These are phyloP conservation scores for Metarhizium guizhouense DNA, from an alignment of 2,329 filamentous ascomycete genomes.

Conservation along the genomic window DNA sequence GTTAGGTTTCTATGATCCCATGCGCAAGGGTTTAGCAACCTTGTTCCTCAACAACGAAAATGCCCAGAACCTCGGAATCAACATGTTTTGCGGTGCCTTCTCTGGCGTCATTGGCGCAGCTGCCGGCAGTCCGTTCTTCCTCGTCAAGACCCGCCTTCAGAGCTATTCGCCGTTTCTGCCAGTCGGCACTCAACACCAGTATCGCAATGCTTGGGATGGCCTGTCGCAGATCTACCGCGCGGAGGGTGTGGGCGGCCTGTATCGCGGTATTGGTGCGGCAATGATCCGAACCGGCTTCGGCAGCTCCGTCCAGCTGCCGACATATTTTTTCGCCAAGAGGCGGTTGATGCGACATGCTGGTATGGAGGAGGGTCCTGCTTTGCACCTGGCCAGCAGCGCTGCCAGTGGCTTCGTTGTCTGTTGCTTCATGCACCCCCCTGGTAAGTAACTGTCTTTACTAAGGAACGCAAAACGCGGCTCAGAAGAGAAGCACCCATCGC, in stretches of 20 bases:
- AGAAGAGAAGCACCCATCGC: not conserved
- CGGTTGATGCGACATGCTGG: conserved; percentile 71
- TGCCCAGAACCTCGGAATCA: conserved; percentile 80
- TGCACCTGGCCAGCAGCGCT: conserved; percentile 84
- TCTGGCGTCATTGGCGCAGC: conserved; percentile 88
- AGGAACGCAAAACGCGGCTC: not conserved
- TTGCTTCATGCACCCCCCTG: conserved; percentile 94
- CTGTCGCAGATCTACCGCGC: conserved; percentile 65
- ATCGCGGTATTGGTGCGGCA: conserved; percentile 82
- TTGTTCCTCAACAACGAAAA: conserved; percentile 62
- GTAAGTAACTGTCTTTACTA: conserved; percentile 34
- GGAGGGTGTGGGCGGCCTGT: conserved; percentile 76
- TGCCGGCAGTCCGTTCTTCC: conserved; percentile 93
- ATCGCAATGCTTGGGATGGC: conserved; percentile 78
- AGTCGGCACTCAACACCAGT: conserved; percentile 93
- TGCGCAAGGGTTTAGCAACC: conserved; percentile 63
- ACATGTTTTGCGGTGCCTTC: conserved; percentile 84
- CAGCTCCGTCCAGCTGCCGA: conserved; percentile 90
- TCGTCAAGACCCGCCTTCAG: conserved; percentile 93
- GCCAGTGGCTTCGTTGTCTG: conserved; percentile 93
- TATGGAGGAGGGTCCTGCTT: conserved; percentile 81
- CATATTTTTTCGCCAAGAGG: conserved; percentile 96
- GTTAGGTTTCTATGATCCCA: conserved; percentile 93
- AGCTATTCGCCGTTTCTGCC: conserved; percentile 88
- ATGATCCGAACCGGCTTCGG: conserved; percentile 96